A percentile compares a stretch with the other conserved stretches of the same genome.
Conservation (phyloP, 2,329 filamentous ascomycete genomes). For the Aspergillus sp. region DNA sequence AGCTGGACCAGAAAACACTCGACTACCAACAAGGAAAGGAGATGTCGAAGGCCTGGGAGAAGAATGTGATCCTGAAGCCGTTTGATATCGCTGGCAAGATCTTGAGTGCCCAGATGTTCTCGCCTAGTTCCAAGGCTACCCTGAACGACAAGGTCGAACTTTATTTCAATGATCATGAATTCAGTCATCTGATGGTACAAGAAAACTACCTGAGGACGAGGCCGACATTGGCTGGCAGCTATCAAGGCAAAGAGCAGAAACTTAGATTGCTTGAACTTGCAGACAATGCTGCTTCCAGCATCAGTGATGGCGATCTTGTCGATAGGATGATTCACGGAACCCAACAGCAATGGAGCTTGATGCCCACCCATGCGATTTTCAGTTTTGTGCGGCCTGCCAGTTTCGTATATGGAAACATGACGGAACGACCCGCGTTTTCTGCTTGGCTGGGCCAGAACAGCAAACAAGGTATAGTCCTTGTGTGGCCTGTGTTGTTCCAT, state of each 20-base stretch:
- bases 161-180: slow-evolving; percentile 99
- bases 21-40: slow-evolving; percentile 81
- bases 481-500: background rate
- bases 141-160: slow-evolving; percentile 98
- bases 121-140: slow-evolving; percentile 75
- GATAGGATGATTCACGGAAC: slow-evolving; percentile 98
- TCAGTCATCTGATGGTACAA: slow-evolving; percentile 95
- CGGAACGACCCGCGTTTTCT: slow-evolving; percentile 72
- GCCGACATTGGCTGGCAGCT: slow-evolving; percentile 63
- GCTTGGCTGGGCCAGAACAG: slow-evolving; percentile 95
- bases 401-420: slow-evolving; percentile 76
- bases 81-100: slow-evolving; percentile 98
- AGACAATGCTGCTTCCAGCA: slow-evolving; percentile 87
- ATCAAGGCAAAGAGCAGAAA: slow-evolving; percentile 65
- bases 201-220: slow-evolving; percentile 92
- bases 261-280: slow-evolving; percentile 83
- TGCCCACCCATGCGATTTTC: slow-evolving; percentile 94
- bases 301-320: slow-evolving; percentile 93
- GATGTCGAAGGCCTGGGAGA: slow-evolving; percentile 98
- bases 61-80: slow-evolving; percentile 91
- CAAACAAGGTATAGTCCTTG: slow-evolving; percentile 62
- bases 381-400: slow-evolving; percentile 91
- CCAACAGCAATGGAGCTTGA: slow-evolving; percentile 96
- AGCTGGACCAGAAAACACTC: slow-evolving; percentile 78
- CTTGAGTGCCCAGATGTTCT: slow-evolving; percentile 81